Conservation (phyloP, 768 basidiomycete genomes). For the Rhizopogon roseolus region DNA sequence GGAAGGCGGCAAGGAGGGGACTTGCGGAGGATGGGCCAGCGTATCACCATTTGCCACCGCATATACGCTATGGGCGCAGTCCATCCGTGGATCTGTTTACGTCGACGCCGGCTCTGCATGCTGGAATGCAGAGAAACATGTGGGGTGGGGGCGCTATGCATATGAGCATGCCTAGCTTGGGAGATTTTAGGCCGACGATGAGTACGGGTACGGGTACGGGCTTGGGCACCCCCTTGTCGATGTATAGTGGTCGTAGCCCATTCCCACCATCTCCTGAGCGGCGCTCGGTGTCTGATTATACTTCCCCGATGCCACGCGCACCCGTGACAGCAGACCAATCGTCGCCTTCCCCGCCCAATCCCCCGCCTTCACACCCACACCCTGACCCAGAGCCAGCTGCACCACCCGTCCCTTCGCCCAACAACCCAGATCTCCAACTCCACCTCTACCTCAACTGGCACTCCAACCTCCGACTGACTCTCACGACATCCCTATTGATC, state of each 20-base stretch:
- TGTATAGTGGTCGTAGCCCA: constrained; percentile 29
- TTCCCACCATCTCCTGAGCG: constrained; percentile 23
- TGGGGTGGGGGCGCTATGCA: constrained; percentile 31
- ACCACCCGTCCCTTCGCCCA: constrained; percentile 24
- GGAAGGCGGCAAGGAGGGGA: constrained; percentile 52
- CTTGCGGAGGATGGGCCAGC: constrained; percentile 47
- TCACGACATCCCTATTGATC: constrained; percentile 90
- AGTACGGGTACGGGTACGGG: neutral
- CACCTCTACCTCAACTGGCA: constrained; percentile 85
- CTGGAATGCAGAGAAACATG: constrained; percentile 34
- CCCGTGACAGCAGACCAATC: constrained; percentile 11
- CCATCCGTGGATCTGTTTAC: constrained; percentile 55
- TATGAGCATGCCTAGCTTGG: constrained; percentile 34
- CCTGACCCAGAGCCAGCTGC: constrained; percentile 11
- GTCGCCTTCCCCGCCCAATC: constrained; percentile 8
- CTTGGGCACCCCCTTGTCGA: constrained; percentile 14
- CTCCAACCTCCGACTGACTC: constrained; percentile 82
- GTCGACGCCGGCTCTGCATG: constrained; percentile 44
- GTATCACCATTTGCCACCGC: constrained; percentile 70
- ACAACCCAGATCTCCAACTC: constrained; percentile 74
- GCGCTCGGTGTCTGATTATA: constrained; percentile 9
- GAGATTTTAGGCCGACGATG: constrained; percentile 27
- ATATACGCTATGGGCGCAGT: constrained; percentile 60
- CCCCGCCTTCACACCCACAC: constrained; percentile 6
- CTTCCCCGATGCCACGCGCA: constrained; percentile 12